Evolutionary conservation across 1,284 basidiomycete species (phyloP).

Genomic region (Malassezia caprae): DNA sequence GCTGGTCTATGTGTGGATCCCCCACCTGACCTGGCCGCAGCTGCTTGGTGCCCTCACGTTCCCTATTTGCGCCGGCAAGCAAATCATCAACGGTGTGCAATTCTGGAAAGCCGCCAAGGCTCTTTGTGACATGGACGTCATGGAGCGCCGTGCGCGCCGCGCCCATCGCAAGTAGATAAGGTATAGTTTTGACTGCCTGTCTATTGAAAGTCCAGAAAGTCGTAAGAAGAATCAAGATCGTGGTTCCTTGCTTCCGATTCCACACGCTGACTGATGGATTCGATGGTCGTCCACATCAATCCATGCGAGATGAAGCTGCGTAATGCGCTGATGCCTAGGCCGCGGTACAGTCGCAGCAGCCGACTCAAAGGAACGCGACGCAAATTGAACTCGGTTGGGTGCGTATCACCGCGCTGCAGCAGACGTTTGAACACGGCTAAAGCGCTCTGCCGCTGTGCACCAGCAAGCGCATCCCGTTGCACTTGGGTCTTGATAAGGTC

Average conservation of each 20-base stretch:
- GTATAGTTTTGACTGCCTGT: constrained; percentile 3
- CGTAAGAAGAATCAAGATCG: constrained; percentile 1
- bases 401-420: constrained; percentile 53
- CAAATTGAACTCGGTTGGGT: background rate
- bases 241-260: background rate
- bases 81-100: constrained; percentile 89
- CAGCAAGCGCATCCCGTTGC: constrained; percentile 74
- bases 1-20: constrained; percentile 30
- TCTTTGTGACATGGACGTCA: constrained; percentile 41
- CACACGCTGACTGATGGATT: constrained; percentile 26
- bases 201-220: constrained; percentile 18
- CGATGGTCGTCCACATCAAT: constrained; percentile 46
- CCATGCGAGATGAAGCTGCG: constrained; percentile 46
- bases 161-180: background rate
- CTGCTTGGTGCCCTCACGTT: constrained; percentile 60
- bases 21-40: constrained; percentile 67
- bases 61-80: constrained; percentile 72
- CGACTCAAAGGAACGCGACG: constrained; percentile 14
- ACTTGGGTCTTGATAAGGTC: constrained; percentile 80
- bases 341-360: constrained; percentile 41
- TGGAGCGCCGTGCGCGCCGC: constrained; percentile 20
- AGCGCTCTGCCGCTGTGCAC: constrained; percentile 58
- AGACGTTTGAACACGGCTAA: constrained; percentile 66
- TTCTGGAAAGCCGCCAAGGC: constrained; percentile 98
- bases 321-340: constrained; percentile 41